Evolutionary conservation across 192 early-diverging fungal species (phyloP).

Genomic region (Mortierella alpina): DNA sequence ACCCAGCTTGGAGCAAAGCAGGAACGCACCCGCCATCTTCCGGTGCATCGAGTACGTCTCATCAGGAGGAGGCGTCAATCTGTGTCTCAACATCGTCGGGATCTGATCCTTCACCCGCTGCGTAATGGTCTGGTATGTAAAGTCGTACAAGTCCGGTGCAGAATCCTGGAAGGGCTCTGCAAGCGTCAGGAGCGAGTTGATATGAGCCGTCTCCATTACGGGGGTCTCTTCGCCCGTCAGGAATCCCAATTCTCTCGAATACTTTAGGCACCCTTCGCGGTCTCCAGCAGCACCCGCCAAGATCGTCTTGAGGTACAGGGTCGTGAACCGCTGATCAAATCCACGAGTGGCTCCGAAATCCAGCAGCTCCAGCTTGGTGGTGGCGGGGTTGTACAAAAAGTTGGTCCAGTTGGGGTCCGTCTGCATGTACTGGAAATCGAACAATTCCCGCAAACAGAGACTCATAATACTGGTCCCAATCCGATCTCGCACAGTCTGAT

Average conservation of each 20-base stretch:
- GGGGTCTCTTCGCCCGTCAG: slow-evolving; percentile 93
- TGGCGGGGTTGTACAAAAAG: slow-evolving; percentile 85
- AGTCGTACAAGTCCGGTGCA: slow-evolving; percentile 75
- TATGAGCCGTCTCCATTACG: slow-evolving; percentile 78
- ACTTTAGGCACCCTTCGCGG: slow-evolving; percentile 77
- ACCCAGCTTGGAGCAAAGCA: slow-evolving; percentile 88
- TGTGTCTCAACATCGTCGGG: slow-evolving; percentile 93
- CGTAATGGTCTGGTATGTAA: slow-evolving; percentile 87
- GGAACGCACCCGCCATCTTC: slow-evolving; percentile 92
- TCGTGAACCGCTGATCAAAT: slow-evolving; percentile 80
- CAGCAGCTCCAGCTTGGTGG: slow-evolving; percentile 81
- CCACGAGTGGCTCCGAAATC: slow-evolving; percentile 96
- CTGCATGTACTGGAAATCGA: slow-evolving; percentile 96
- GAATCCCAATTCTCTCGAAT: slow-evolving; percentile 88
- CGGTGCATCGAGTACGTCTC: slow-evolving; percentile 96
- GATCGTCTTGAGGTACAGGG: slow-evolving; percentile 81
- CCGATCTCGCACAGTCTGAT: slow-evolving; percentile 55
- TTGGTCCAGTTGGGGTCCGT: slow-evolving; percentile 99
- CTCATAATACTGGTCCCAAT: slow-evolving; percentile 81
- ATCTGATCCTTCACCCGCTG: slow-evolving; percentile 85
- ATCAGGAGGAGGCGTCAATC: slow-evolving; percentile 97
- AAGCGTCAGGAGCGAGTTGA: slow-evolving; percentile 87
- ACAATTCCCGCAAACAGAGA: slow-evolving; percentile 90
- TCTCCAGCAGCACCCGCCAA: slow-evolving; percentile 77
- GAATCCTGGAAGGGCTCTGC: slow-evolving; percentile 82